Evolutionary conservation across 331 rosid genomes (phyloP).

Genomic region (Saraca asoca): DNA sequence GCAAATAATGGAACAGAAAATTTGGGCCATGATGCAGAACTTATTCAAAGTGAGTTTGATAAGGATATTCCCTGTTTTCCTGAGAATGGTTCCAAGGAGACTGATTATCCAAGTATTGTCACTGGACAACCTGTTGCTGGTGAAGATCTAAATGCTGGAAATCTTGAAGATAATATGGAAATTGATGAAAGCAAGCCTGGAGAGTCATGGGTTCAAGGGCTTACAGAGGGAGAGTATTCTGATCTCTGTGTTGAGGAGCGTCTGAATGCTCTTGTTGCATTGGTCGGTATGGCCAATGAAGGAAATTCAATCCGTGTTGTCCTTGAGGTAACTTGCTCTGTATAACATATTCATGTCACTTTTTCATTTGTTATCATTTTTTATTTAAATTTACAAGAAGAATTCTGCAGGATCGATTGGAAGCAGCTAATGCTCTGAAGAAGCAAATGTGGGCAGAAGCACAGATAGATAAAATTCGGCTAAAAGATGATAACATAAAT

Average conservation of each 20-base stretch:
- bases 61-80: slow-evolving; percentile 54
- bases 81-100: slow-evolving; percentile 60
- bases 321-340: slow-evolving; percentile 73
- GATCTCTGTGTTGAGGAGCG: slow-evolving; percentile 97
- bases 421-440: slow-evolving; percentile 94
- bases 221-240: slow-evolving; percentile 90
- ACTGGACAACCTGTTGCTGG: slow-evolving; percentile 42
- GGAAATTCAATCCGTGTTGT: slow-evolving; percentile 91
- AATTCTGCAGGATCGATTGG: slow-evolving; percentile 84
- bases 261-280: slow-evolving; percentile 78
- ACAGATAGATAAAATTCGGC: slow-evolving; percentile 87
- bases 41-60: slow-evolving; percentile 55
- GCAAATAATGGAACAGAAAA: slow-evolving; percentile 60
- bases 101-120: slow-evolving; percentile 44
- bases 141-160: slow-evolving; percentile 43
- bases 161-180: slow-evolving; percentile 80
- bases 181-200: slow-evolving; percentile 96
- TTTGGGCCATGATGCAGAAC: slow-evolving; percentile 45
- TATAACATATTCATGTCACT: not conserved
- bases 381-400: slow-evolving; percentile 39
- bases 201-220: slow-evolving; percentile 98
- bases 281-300: slow-evolving; percentile 93
- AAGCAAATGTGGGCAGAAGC: slow-evolving; percentile 99
- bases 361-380: not conserved
- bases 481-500: slow-evolving; percentile 67